Percentiles rank a stretch among this genome's conserved stretches.
phyloP scores from a whole-genome alignment of 139 green algal genomes.

The Zygnema circumcarinatum region DNA sequence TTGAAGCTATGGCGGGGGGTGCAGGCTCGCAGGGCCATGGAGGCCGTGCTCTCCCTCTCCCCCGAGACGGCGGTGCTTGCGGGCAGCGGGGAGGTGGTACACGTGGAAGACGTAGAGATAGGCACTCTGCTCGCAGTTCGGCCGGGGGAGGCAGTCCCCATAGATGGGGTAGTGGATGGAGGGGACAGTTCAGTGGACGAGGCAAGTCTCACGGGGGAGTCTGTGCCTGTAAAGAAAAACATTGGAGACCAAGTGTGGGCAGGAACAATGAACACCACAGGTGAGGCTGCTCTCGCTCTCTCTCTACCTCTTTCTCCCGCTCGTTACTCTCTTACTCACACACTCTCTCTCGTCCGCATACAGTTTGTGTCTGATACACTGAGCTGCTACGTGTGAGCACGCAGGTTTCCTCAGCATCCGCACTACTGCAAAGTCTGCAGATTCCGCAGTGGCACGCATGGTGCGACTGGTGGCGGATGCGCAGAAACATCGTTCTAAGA shows the following conservation, averaged over 20 bases:
- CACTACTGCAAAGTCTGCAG: conserved; percentile 65
- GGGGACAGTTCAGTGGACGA: conserved; percentile 76
- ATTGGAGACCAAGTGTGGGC: conserved; percentile 65
- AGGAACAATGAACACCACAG: conserved; percentile 65
- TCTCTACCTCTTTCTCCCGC: background rate
- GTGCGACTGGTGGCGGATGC: conserved; percentile 75
- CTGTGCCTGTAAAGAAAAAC: conserved; percentile 67
- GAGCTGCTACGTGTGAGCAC: no score
- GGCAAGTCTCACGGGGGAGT: conserved; percentile 79
- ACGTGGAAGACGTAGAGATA: conserved; percentile 21
- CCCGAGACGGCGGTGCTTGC: conserved; percentile 26
- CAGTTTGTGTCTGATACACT: no score
- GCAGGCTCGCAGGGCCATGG: conserved; percentile 28
- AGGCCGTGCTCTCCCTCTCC: conserved; percentile 11
- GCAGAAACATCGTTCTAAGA: conserved; percentile 60
- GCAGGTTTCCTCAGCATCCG: conserved; percentile 63
- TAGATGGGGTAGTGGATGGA: conserved; percentile 75
- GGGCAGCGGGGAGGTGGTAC: conserved; percentile 14
- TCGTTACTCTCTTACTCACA: background rate
- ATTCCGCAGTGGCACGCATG: conserved; percentile 77
- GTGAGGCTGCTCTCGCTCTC: background rate
- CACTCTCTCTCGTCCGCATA: background rate
- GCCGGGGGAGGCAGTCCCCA: conserved; percentile 74
- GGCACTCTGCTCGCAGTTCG: conserved; percentile 15
- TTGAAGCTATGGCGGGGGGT: no score